phyloP scores from a whole-genome alignment of 768 basidiomycete species.

The Lactarius sp. region DNA sequence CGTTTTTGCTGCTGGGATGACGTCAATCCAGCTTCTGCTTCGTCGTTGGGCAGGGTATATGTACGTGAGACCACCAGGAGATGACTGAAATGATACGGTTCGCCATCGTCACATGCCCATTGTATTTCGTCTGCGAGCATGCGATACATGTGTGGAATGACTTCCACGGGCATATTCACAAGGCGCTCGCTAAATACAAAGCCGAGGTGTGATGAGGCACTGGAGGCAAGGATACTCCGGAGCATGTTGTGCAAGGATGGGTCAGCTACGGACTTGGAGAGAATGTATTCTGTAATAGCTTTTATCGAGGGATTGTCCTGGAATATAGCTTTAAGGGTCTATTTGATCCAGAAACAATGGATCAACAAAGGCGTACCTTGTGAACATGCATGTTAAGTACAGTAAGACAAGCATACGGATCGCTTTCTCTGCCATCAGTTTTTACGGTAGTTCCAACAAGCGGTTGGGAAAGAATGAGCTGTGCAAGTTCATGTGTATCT shows the following conservation, averaged over 20 bases:
- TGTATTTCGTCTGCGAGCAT: conserved; percentile 85
- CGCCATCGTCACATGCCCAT: conserved; percentile 60
- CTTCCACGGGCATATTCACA: conserved; percentile 93
- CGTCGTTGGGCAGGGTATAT: conserved; percentile 71
- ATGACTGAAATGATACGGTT: conserved; percentile 69
- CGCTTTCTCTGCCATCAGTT: conserved; percentile 83
- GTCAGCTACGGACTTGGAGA: conserved; percentile 51
- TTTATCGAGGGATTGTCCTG: conserved; percentile 71
- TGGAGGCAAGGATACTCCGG: conserved; percentile 43
- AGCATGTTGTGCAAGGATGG: conserved; percentile 49
- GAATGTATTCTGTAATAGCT: conserved; percentile 64
- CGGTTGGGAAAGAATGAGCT: conserved; percentile 71
- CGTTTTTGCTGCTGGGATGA: conserved; percentile 37
- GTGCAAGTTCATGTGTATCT: conserved; percentile 67
- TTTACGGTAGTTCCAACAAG: conserved; percentile 87
- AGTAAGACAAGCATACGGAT: conserved; percentile 85
- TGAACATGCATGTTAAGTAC: conserved; percentile 74
- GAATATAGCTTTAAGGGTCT: background rate
- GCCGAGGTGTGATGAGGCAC: conserved; percentile 57
- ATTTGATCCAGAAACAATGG: background rate
- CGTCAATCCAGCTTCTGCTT: conserved; percentile 36
- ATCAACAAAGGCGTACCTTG: conserved; percentile 38
- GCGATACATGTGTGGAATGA: conserved; percentile 86
- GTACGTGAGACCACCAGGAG: conserved; percentile 72
- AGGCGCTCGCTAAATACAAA: conserved; percentile 84